These are phyloP conservation scores for Leccinum fallax DNA, from an alignment of 1,284 basidiomycete species.

Conservation along the genomic window DNA sequence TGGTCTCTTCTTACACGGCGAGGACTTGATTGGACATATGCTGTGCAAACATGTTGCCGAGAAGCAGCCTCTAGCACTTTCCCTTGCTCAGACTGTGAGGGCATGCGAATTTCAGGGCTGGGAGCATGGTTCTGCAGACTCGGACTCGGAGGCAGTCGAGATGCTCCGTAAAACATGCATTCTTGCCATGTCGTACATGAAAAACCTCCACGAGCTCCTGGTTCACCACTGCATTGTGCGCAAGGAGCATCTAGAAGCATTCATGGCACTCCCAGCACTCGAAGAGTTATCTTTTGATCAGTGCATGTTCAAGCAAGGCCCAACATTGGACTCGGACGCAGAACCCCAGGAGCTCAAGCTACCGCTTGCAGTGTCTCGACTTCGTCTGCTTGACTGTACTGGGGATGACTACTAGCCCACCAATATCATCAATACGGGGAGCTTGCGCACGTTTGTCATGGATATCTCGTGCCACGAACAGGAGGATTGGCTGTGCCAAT, in stretches of 20 bases:
- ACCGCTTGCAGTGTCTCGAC: too few relatives aligned
- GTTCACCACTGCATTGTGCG: not conserved
- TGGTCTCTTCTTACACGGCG: not conserved
- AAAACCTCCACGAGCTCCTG: not conserved
- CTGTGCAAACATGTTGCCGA: not conserved
- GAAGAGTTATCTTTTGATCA: not conserved
- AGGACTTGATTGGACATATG: not conserved
- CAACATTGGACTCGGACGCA: not conserved
- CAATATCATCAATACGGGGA: too few relatives aligned
- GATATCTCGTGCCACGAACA: too few relatives aligned
- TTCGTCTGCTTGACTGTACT: too few relatives aligned
- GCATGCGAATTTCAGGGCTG: not conserved
- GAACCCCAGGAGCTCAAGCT: not conserved
- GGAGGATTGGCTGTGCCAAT: too few relatives aligned
- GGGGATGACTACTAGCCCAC: too few relatives aligned
- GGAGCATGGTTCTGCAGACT: not conserved
- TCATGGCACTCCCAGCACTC: too few relatives aligned
- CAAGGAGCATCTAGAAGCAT: too few relatives aligned
- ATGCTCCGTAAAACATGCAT: not conserved
- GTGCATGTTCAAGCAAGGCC: not conserved
- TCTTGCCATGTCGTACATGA: not conserved
- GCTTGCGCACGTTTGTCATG: too few relatives aligned
- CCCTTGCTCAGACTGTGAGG: not conserved
- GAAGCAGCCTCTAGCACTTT: not conserved
- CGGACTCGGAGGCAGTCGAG: too few relatives aligned